Evolutionary conservation across 108 stramenopile genomes (phyloP), one percentile per base, ranked within the genome.

Genomic region (Nannochloropsis oceanica): DNA sequence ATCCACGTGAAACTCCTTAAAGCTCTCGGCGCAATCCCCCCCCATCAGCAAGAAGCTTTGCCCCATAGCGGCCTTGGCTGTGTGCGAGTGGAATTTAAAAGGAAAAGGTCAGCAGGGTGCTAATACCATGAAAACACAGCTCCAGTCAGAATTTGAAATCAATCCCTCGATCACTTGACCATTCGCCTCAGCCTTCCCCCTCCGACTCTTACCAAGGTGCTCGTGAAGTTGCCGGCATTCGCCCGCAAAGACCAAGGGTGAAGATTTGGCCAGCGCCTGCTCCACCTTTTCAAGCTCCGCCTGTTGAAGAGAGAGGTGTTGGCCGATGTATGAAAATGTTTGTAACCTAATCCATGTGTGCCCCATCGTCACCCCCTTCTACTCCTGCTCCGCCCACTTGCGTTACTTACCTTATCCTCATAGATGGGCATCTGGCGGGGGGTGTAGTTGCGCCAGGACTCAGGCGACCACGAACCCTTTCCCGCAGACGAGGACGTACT

Each of bases 11-110:
- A 89, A 89, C 25, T 89, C 88, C 12, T 82, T 82, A 34, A 89
- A 89, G 83, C 81, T 82, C 43, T 89, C 88, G 26, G 99, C 97
- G 90, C 97, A 99, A 91, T 99, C 99, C 13, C 99, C 99, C 14
- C 97, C 99, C 95, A 98, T 97, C 81, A 99, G 92, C 80, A 99
- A 91, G 87, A 99, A 98, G 44, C 96, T 95, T 88, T 98, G 94
- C 22, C 98, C 98, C 86, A 92, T 91, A 44, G 94, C 93, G 43
- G 95, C 97, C 80, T 95, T 93, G 25, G 95, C 59, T 73, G 59
- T 73, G 22, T n/a, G 59, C 59, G 22, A n/a, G 59, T n/a, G 59
- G n/a, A 10, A 3, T 18, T 18, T 34, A 34, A 34, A 5, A 5
- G 34, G 5, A 34, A 34, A 5, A 34, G 1, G 34, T 34, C 34